Evolutionary conservation across 768 basidiomycete species (phyloP), one percentile per base, ranked within the genome.

Genomic region (Mycena galopus): DNA sequence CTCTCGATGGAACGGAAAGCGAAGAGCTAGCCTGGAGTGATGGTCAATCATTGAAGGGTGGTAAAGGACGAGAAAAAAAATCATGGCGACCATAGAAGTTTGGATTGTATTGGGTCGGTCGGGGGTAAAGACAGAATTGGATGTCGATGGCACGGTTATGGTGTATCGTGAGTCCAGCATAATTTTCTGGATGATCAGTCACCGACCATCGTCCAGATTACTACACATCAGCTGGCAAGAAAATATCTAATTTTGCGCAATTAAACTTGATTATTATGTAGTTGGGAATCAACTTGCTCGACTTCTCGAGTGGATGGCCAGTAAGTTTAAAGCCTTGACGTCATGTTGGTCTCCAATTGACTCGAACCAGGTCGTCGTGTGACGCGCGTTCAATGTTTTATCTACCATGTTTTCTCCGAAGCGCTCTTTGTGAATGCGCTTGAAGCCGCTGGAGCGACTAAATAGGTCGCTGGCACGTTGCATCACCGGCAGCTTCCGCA

Each of bases 231-330:
- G 76, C 83, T 7, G 85, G 67, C 32, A 6, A 55, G 27, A 37
- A 57, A 35, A 29, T 33, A 23, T 30, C 33, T 61, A 19, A 30
- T 17, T 35, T 37, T 29, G 19, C 7, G 23, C n/a, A 33, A 66
- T 47, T 60, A 30, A 42, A 27, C n/a, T 64, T 9, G 10, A 25
- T 0, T 16, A 17, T n/a, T n/a, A n/a, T n/a, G n/a, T 67, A 84
- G 83, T 81, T 87, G 25, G 86, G 86, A 16, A 86, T 88, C 78
- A 88, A 88, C 73, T 78, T 80, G 19, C 81, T 88, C 59, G 83
- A 86, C 70, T 88, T 88, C 78, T 85, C 86, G 19, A 83, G 80
- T 69, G 87, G 87, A 9, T 88, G 87, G 87, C 87, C 87, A 5
- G 86, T 88, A 65, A 64, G 81, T 76, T 68, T 14, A 0, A 4